A percentile compares a stretch with the other conserved stretches of the same genome.
phyloP scores from a whole-genome alignment of 495 filamentous ascomycete genomes.

The Immersiella caudata region DNA sequence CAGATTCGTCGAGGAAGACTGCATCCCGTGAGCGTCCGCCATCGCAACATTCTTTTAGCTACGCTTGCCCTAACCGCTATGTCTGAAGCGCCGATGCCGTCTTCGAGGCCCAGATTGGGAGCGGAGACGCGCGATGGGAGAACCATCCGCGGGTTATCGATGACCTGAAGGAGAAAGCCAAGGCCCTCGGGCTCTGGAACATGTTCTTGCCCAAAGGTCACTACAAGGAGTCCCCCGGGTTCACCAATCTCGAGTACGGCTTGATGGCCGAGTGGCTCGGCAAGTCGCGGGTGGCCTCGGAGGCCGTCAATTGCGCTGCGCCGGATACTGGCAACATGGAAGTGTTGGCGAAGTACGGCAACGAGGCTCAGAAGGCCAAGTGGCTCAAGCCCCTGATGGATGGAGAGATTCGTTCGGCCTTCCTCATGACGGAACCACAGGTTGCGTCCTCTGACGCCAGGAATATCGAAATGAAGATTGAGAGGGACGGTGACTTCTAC shows the following conservation, averaged over 20 bases:
- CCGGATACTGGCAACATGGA: conserved; percentile 98
- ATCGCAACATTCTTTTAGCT: conserved; percentile 12
- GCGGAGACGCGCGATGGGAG: conserved; percentile 73
- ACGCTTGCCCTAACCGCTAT: conserved; percentile 9
- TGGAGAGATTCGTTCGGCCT: conserved; percentile 83
- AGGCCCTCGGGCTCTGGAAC: conserved; percentile 91
- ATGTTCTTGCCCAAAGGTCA: conserved; percentile 95
- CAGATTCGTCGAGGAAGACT: conserved; percentile 97
- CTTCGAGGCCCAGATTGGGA: conserved; percentile 75
- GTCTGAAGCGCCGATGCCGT: conserved; percentile 67
- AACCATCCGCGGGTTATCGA: conserved; percentile 81
- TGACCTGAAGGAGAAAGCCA: conserved; percentile 81
- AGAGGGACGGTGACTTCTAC: conserved; percentile 77
- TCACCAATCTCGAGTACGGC: conserved; percentile 88
- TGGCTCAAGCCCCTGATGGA: conserved; percentile 86
- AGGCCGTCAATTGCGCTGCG: conserved; percentile 89
- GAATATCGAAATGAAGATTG: conserved; percentile 84
- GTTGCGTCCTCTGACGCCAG: conserved; percentile 84
- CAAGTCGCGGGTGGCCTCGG: conserved; percentile 74
- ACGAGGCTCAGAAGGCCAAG: conserved; percentile 81
- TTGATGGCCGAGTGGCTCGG: conserved; percentile 91
- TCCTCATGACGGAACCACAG: conserved; percentile 92
- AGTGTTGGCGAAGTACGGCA: conserved; percentile 90
- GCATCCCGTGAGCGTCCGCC: conserved; percentile 63
- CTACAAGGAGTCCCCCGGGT: conserved; percentile 91